Conservation (phyloP, 495 filamentous ascomycete genomes). For the Cudoniella acicularis region DNA sequence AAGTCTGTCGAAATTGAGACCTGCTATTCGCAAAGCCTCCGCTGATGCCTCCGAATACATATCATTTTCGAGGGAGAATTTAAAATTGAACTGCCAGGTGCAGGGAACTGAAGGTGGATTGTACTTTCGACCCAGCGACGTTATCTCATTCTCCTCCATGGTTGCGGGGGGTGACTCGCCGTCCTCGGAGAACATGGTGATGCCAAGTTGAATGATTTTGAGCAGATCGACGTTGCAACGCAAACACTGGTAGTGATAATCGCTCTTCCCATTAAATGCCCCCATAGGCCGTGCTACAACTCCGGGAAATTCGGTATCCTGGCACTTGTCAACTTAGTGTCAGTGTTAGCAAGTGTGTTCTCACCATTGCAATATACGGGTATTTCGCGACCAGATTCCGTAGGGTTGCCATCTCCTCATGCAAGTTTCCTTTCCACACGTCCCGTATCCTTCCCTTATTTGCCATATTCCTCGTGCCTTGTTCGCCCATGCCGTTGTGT, state of each 20-base stretch:
- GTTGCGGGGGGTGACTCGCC: conserved; percentile 77
- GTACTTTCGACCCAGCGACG: conserved; percentile 34
- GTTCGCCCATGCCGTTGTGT: conserved; percentile 40
- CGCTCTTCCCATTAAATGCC: conserved; percentile 85
- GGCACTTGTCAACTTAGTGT: conserved; percentile 13
- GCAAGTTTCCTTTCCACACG: conserved; percentile 88
- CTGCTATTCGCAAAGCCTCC: conserved; percentile 76
- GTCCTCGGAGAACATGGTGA: conserved; percentile 83
- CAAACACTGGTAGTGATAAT: conserved; percentile 97
- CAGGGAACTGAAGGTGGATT: conserved; percentile 68
- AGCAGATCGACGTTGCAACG: conserved; percentile 96
- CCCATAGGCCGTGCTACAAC: conserved; percentile 95
- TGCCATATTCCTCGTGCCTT: conserved; percentile 30
- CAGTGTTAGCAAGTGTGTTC: conserved; percentile 20
- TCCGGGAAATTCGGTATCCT: conserved; percentile 98
- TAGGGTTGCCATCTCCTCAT: conserved; percentile 81
- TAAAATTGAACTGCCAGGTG: conserved; percentile 99
- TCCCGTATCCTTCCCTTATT: conserved; percentile 80
- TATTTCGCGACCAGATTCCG: conserved; percentile 81
- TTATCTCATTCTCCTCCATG: conserved; percentile 32
- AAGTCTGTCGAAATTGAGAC: conserved; percentile 80
- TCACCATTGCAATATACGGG: conserved; percentile 94
- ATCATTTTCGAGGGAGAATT: conserved; percentile 87
- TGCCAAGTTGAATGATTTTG: conserved; percentile 93
- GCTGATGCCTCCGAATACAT: conserved; percentile 97